Evolutionary conservation across 1,139 yeast species (phyloP).

Genomic region (Taphrina pruni): DNA sequence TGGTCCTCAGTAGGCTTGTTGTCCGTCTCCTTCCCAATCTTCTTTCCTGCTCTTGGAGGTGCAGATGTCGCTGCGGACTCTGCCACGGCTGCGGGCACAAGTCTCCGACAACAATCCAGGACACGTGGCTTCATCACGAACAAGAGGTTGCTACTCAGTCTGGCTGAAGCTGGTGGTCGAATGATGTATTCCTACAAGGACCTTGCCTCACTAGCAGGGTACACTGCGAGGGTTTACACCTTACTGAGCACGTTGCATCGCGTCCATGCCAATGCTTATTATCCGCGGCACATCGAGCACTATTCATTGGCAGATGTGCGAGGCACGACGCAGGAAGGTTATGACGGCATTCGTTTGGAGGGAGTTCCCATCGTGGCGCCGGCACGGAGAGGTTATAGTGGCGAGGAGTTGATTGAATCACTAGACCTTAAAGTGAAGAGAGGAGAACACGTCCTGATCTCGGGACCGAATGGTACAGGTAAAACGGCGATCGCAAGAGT

Average conservation of each 20-base stretch:
- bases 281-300: slow-evolving; percentile 39
- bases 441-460: slow-evolving; percentile 74
- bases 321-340: slow-evolving; percentile 82
- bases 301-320: slow-evolving; percentile 60
- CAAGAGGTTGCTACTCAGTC: slow-evolving; percentile 83
- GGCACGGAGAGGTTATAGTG: slow-evolving; percentile 53
- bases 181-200: slow-evolving; percentile 94
- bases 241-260: slow-evolving; percentile 77
- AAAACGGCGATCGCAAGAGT: slow-evolving; percentile 85
- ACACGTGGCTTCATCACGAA: slow-evolving; percentile 91
- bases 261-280: slow-evolving; percentile 66
- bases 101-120: slow-evolving; percentile 50
- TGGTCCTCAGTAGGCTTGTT: slow-evolving; percentile 96
- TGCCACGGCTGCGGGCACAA: slow-evolving; percentile 44
- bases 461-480: slow-evolving; percentile 90
- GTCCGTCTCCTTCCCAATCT: slow-evolving; percentile 86
- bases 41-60: slow-evolving; percentile 57
- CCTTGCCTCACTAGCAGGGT: slow-evolving; percentile 87
- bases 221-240: slow-evolving; percentile 82
- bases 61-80: slow-evolving; percentile 48
- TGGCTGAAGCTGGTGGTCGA: slow-evolving; percentile 97
- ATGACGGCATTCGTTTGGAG: slow-evolving; percentile 80
- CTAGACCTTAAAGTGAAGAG: slow-evolving; percentile 68
- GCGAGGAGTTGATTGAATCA: slow-evolving; percentile 61
- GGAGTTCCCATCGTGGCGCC: slow-evolving; percentile 75